Evolutionary conservation across 2,329 filamentous ascomycete genomes (phyloP).

Genomic region (Colletotrichum liaoningense): DNA sequence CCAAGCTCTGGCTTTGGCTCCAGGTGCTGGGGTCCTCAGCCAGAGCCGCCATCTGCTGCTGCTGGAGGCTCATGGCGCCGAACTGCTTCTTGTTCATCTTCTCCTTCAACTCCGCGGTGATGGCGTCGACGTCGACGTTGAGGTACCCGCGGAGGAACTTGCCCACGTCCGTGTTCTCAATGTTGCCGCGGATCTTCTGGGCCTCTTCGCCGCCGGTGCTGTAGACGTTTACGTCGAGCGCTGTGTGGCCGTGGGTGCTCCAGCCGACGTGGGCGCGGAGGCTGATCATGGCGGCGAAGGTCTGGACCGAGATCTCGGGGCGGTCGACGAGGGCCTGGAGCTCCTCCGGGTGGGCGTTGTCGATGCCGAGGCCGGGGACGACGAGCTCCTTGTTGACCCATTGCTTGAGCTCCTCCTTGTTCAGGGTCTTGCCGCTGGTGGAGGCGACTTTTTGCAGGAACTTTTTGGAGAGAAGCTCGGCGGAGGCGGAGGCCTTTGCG

Average conservation of each 20-base stretch:
- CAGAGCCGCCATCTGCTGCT: not conserved
- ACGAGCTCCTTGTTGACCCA: conserved; percentile 80
- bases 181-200: conserved; percentile 79
- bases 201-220: conserved; percentile 76
- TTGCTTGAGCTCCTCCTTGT: conserved; percentile 57
- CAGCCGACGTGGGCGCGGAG: conserved; percentile 90
- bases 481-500: conserved; percentile 79
- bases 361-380: conserved; percentile 78
- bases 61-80: conserved; percentile 19
- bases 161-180: conserved; percentile 95
- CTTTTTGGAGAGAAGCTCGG: conserved; percentile 75
- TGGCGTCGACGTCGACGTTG: conserved; percentile 78
- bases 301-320: conserved; percentile 63
- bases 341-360: conserved; percentile 78
- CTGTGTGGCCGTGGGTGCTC: conserved; percentile 93
- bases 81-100: conserved; percentile 52
- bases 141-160: conserved; percentile 84
- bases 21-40: conserved; percentile 19
- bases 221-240: conserved; percentile 97
- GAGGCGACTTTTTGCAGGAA: conserved; percentile 69
- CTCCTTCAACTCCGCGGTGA: conserved; percentile 80
- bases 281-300: conserved; percentile 88
- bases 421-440: conserved; percentile 42
- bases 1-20: conserved; percentile 13
- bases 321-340: conserved; percentile 72